phyloP scores from a whole-genome alignment of 2,329 filamentous ascomycete species.

The Apiospora aurea region DNA sequence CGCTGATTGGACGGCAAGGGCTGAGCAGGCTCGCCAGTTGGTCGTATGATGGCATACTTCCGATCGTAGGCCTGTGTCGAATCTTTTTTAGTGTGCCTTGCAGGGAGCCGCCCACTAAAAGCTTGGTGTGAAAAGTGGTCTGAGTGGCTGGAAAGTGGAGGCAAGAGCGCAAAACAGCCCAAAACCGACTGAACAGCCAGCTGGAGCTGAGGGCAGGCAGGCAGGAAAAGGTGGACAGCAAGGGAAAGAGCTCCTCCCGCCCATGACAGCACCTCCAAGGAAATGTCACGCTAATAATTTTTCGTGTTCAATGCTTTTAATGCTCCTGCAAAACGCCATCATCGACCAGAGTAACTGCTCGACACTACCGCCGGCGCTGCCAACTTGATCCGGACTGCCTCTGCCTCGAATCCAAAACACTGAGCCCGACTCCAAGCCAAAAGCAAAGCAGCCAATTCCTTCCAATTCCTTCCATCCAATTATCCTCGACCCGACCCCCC shows the following conservation, averaged over 20 bases:
- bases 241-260: slow-evolving; percentile 9
- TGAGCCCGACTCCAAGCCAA: neutral
- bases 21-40: neutral
- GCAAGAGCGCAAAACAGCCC: neutral
- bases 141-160: slow-evolving; percentile 6
- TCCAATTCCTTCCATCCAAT: neutral
- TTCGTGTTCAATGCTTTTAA: slow-evolving; percentile 23
- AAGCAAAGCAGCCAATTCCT: neutral
- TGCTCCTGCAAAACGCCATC: slow-evolving; percentile 26
- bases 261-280: slow-evolving; percentile 18
- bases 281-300: slow-evolving; percentile 25
- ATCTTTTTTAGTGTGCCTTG: slow-evolving; percentile 9
- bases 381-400: neutral
- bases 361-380: neutral
- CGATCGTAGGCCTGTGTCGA: neutral
- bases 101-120: slow-evolving; percentile 1
- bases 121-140: slow-evolving; percentile 9
- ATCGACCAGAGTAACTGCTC: slow-evolving; percentile 25
- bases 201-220: neutral
- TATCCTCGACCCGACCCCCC: slow-evolving; percentile 11
- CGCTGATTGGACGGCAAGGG: neutral
- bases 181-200: neutral
- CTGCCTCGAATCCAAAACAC: neutral
- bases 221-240: neutral
- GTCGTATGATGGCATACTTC: slow-evolving; percentile 17